Conservation (phyloP, 805 yeast species). For the Pachysolen tannophilus region DNA sequence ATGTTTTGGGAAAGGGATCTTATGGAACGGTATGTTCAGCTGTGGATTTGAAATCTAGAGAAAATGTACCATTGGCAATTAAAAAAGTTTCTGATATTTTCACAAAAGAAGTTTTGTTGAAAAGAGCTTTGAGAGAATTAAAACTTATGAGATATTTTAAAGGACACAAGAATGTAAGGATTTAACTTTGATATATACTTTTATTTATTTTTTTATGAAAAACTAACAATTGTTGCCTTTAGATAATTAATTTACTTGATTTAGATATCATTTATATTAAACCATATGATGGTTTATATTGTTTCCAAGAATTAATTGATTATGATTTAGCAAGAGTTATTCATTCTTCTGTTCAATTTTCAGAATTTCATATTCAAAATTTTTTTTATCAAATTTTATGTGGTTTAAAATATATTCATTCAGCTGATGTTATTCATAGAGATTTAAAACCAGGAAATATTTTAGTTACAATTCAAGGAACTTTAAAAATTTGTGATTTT, state of each 20-base stretch:
- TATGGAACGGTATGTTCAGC: slow-evolving; percentile 85
- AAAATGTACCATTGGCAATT: slow-evolving; percentile 50
- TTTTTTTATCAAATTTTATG: slow-evolving; percentile 77
- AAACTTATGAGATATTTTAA: slow-evolving; percentile 72
- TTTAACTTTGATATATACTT: slow-evolving; percentile 4
- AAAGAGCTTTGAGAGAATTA: slow-evolving; percentile 78
- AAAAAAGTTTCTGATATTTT: slow-evolving; percentile 74
- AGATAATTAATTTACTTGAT: slow-evolving; percentile 66
- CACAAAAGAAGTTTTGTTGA: slow-evolving; percentile 54
- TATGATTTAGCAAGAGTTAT: slow-evolving; percentile 78
- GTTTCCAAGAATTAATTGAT: slow-evolving; percentile 81
- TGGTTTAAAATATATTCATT: slow-evolving; percentile 83
- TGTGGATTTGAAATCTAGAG: slow-evolving; percentile 35
- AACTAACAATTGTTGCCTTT: slow-evolving; percentile 27
- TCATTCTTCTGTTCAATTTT: slow-evolving; percentile 64
- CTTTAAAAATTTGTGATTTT: slow-evolving; percentile 83
- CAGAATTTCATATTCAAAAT: slow-evolving; percentile 75
- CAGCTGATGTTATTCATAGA: slow-evolving; percentile 87
- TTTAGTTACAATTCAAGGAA: slow-evolving; percentile 65
- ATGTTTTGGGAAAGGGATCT: slow-evolving; percentile 72
- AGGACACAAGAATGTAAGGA: slow-evolving; percentile 73
- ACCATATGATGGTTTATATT: slow-evolving; percentile 82
- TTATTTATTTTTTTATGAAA: slow-evolving; percentile 28
- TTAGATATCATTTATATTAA: slow-evolving; percentile 56
- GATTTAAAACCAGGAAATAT: slow-evolving; percentile 92